These are phyloP conservation scores for Kodamaea ohmeri DNA, from an alignment of 1,139 yeast genomes.

Conservation along the genomic window DNA sequence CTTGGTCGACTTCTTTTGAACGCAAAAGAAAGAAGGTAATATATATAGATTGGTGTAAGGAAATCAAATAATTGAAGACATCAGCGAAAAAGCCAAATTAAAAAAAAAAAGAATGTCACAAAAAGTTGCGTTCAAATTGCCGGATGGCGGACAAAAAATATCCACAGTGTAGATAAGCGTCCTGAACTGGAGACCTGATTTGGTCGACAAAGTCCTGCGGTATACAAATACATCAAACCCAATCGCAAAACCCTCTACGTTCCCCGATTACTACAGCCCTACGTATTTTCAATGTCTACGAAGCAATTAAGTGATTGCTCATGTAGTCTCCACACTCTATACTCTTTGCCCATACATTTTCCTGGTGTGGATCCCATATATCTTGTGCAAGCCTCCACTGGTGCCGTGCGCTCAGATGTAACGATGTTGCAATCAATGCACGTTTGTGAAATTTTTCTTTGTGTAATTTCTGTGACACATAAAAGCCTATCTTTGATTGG, in stretches of 20 bases:
- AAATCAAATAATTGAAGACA: not conserved
- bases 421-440: constrained; percentile 8
- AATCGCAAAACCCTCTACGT: too few relatives aligned
- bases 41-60: constrained; percentile 2
- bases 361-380: not conserved
- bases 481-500: constrained; percentile 1
- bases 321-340: too few relatives aligned
- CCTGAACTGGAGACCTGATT: too few relatives aligned
- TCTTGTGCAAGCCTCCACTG: constrained; percentile 1
- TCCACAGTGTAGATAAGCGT: constrained; percentile 5
- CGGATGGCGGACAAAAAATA: constrained; percentile 3
- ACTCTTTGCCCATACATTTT: not conserved
- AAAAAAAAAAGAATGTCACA: constrained; percentile 2
- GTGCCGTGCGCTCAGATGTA: constrained; percentile 9
- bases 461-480: constrained; percentile 1
- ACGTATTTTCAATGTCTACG: too few relatives aligned
- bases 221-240: too few relatives aligned
- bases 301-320: too few relatives aligned
- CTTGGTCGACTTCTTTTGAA: not conserved
- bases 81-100: constrained; percentile 4
- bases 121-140: constrained; percentile 5
- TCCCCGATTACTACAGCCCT: too few relatives aligned
- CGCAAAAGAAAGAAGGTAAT: constrained; percentile 1
- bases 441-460: constrained; percentile 1
- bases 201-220: too few relatives aligned